Base-by-base conservation (phyloP, 169 alveolate genomes). In the Plasmodium vivax region DNA sequence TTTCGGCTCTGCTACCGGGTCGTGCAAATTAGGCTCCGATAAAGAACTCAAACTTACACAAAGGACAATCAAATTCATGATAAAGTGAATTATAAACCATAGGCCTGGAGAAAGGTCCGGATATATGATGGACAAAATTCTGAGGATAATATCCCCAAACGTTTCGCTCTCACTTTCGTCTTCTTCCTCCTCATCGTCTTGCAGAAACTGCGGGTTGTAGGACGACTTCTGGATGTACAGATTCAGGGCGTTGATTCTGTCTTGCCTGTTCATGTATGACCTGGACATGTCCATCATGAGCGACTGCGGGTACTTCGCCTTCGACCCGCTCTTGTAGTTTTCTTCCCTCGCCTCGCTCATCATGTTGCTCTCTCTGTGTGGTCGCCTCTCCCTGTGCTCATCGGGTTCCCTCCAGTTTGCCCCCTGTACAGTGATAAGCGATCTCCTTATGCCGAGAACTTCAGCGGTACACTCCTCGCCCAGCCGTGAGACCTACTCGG, bases 181-280 rank as follows among this genome's bases (percentile, higher is more conserved):
- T 10, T 90, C 94, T n/a, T 90, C 94, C 51, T 90, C 94, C 27
- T 90, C 94, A 36, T 90, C 94, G 14, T 90, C 94, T 90, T 79
- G 92, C 30, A 82, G 30, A 43, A 90, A 81, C n/a, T 90, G 94
- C 8, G 94, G 84, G 45, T 90, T 90, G 43, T 90, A 90, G 0
- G 94, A 90, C 38, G 94, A 90, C 34, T 90, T 90, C 12, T 90
- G 91, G 51, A 90, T 90, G 30, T 90, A 90, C 56, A 82, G 58
- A 90, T 90, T 90, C 51, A 90, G 36, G 0, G 94, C 94, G 72
- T 90, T 90, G 36, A 90, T 82, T 82, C 94, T 79, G 38, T 90
- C 94, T 56, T 90, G 94, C 51, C 74, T 90, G 58, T 80, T 90
- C 83, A 82, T 90, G 47, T 90, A 90, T 2, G 94, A 90, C 9